Evolutionary conservation across 495 filamentous ascomycete species (phyloP), one percentile per base, ranked within the genome.

Genomic region (Lichina pygmaea): DNA sequence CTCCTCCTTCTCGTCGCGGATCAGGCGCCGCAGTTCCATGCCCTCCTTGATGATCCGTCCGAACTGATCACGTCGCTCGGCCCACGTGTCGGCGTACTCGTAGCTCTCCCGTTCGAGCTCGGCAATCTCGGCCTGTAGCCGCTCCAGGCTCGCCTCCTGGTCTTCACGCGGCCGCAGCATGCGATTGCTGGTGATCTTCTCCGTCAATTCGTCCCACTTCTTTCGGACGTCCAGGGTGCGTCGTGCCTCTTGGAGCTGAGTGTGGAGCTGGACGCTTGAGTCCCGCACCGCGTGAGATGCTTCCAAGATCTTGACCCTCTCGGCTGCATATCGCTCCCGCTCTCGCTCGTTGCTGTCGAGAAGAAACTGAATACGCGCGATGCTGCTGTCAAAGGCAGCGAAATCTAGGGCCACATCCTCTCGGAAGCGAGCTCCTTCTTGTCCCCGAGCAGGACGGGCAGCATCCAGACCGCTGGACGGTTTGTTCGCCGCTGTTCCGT

Each of bases 1-100:
- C 60, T 93, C 89, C 57, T 95, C 89, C 59, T 94, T 94, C 65
- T 94, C 85, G 58, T 94, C 85, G 39, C 82, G 72, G 51, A 97
- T 95, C 53, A 92, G 62, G 12, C 46, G 40, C 43, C 85, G 67
- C 52, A 95, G 67, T 49, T 81, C 68, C 73, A 78, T 80, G 6
- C 84, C 80, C 64, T 95, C 86, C 37, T 85, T 83, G 48, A 93
- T 80, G 55, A 97, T 89, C 50, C 73, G 66, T 10, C 77, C 80
- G 59, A 95, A 97, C 60, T 93, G 84, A 53, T 79, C 78, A 38
- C 84, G 61, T 34, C 91, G 67, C 57, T 92, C 83, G 13, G 69
- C 62, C 86, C 86, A 95, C 5, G 83, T 92, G 43, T 65, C 65
- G 8, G 73, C 76, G 59, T 89, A 93, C 34, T 77, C 73, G 58